Conservation (phyloP, 2,329 filamentous ascomycete species). For the Hyphodiscus sp. region DNA sequence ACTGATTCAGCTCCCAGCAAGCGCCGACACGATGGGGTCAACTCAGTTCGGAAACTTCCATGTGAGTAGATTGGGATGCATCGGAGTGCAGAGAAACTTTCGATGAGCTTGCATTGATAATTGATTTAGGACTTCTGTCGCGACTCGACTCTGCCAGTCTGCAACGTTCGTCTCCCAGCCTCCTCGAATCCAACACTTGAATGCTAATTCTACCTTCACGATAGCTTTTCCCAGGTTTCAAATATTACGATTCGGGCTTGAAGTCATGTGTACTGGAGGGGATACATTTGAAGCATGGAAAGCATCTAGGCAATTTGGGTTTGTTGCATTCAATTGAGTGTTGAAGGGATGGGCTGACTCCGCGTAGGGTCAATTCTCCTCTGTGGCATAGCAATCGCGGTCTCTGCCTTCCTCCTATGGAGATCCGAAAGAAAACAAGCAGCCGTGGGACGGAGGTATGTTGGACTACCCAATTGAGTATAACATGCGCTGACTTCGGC, state of each 20-base stretch:
- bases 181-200: conserved; percentile 1
- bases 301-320: conserved; percentile 78
- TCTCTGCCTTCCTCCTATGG: conserved; percentile 62
- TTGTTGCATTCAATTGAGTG: conserved; percentile 29
- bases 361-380: conserved; percentile 76
- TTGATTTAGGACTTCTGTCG: conserved; percentile 66
- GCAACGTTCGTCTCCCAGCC: conserved; percentile 59
- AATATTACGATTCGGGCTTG: conserved; percentile 22
- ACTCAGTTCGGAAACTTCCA: conserved; percentile 51
- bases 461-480: background rate
- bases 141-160: conserved; percentile 76
- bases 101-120: conserved; percentile 8
- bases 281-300: conserved; percentile 60
- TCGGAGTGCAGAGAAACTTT: background rate
- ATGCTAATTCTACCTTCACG: conserved; percentile 10
- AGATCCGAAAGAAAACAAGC: conserved; percentile 85
- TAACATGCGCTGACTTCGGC: conserved; percentile 19
- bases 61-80: conserved; percentile 30
- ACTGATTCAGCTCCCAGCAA: background rate
- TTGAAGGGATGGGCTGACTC: conserved; percentile 31
- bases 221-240: conserved; percentile 54
- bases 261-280: conserved; percentile 70
- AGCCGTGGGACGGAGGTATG: conserved; percentile 83
- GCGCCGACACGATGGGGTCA: conserved; percentile 18
- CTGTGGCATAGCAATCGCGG: conserved; percentile 67